Base-by-base conservation (phyloP, 192 early-diverging fungal genomes). In the Backusella luteola region DNA sequence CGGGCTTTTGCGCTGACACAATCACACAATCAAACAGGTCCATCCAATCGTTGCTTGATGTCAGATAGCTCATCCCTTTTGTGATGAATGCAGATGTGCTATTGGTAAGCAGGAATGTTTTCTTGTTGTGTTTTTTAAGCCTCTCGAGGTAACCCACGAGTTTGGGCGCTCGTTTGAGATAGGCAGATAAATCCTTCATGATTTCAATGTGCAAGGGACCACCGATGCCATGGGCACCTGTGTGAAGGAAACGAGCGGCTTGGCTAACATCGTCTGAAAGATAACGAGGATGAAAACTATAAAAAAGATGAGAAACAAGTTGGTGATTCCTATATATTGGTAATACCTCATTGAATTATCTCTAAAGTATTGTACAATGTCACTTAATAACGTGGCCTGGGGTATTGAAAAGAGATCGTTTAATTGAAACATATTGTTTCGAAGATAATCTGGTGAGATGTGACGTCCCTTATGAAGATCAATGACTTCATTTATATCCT, bases 1-100 rank as follows among this genome's bases (percentile, higher is more conserved):
- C 77, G 1, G 90, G 90, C 70, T 91, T 91, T 29, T 87, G 80
- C 0, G 90, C 84, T 19, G 84, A 82, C 11, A 89, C 90, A 29
- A 89, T 85, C 8, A 88, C 88, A 79, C 84, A 85, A 68, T 91
- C 90, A 82, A 91, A 91, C 36, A 89, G 69, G 71, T 89, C 90
- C 4, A 83, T 78, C 90, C 90, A 91, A 11, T 86, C 75, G 0
- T 66, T 36, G 12, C 83, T 83, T 23, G 78, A 74, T 29, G 88
- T 87, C 69, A 91, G 74, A 53, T 87, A 83, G 21, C 71, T 75
- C 69, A 91, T 78, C 3, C 88, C 90, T 2, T 72, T 76, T n/a
- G 66, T 73, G 66, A 83, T 80, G 66, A 88, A 90, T 9, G 85
- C 77, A 56, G 85, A 89, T 36, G 88, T 84, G 73, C 87, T 88